Conservation (phyloP, 192 early-diverging fungal genomes). For the Podila minutissima region DNA sequence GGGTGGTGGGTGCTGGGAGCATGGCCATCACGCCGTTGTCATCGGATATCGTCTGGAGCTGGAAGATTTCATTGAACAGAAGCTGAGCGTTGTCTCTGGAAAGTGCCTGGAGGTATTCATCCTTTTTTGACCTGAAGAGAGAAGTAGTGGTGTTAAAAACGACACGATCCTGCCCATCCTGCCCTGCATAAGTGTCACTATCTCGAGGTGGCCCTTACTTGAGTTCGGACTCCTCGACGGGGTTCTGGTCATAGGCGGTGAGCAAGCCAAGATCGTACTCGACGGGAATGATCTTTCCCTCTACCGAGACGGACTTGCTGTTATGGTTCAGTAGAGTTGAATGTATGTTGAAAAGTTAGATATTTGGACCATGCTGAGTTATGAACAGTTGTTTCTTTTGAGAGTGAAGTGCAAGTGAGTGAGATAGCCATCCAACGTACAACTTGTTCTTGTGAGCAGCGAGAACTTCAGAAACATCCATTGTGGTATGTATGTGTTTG, state of each 20-base stretch:
- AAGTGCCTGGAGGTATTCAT: constrained; percentile 72
- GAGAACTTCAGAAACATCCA: constrained; percentile 77
- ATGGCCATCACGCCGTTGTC: constrained; percentile 82
- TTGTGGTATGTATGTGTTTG: constrained; percentile 26
- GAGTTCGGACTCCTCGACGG: constrained; percentile 72
- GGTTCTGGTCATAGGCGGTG: constrained; percentile 83
- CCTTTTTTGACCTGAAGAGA: constrained; percentile 39
- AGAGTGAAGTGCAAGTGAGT: neutral
- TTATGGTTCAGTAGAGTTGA: neutral
- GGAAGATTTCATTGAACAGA: constrained; percentile 90
- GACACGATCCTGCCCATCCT: neutral
- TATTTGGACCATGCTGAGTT: too few relatives aligned
- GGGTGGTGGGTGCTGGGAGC: constrained; percentile 73
- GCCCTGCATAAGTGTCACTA: too few relatives aligned
- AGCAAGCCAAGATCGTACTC: constrained; percentile 92
- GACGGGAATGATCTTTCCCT: constrained; percentile 83
- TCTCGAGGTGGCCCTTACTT: constrained; percentile 39
- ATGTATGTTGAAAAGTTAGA: too few relatives aligned
- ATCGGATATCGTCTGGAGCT: constrained; percentile 70
- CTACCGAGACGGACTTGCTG: constrained; percentile 57
- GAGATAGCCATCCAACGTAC: constrained; percentile 14
- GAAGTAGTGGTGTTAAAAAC: constrained; percentile 4
- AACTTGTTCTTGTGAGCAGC: constrained; percentile 76
- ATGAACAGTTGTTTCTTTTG: too few relatives aligned
- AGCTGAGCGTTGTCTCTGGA: constrained; percentile 87